Base-by-base conservation (phyloP, 2,329 filamentous ascomycete species). In the Fusarium transvaalense region DNA sequence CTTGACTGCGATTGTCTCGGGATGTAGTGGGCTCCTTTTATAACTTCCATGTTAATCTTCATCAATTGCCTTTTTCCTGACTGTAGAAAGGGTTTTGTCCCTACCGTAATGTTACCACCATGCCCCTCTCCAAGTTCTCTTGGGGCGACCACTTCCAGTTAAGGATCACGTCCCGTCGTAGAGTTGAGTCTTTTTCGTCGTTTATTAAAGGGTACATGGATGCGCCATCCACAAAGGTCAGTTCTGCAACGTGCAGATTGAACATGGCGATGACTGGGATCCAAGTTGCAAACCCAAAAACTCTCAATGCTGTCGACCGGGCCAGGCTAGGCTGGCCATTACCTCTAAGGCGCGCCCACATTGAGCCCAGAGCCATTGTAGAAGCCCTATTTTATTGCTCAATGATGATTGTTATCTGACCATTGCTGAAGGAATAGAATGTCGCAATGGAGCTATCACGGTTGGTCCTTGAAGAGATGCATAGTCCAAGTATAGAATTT, bases 121-220 rank as follows among this genome's bases (percentile, higher is more conserved):
- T 93, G 57, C 92, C 92, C 64, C 91, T 84, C 75, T 87, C 80
- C 37, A 94, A 74, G 29, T 85, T 82, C 46, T 86, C 79, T 60
- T 85, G 83, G 25, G 88, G 84, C 63, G 85, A 84, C 77, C 85
- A 84, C 75, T 89, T 91, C 74, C 82, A 84, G 56, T 85, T 87
- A 66, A 89, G 77, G 32, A 88, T 85, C n/a, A 86, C 62, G 66
- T 91, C 89, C 51, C 83, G 78, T 37, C 78, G 76, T 66, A 81
- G 81, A 61, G 82, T 88, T 72, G 84, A 83, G 74, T 90, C 83
- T 73, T 83, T 89, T 53, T 89, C 86, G 61, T 88, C 83, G 74
- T 94, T 94, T 56, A 95, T 81, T 64, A 89, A 91, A 2, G 92
- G 92, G 56, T 91, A 91, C 92, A 96, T 96, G 21, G 91, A 93